Percentiles rank a stretch among this genome's conserved stretches.
phyloP scores from a whole-genome alignment of 2,329 filamentous ascomycete genomes.

The Phoma herbarum region DNA sequence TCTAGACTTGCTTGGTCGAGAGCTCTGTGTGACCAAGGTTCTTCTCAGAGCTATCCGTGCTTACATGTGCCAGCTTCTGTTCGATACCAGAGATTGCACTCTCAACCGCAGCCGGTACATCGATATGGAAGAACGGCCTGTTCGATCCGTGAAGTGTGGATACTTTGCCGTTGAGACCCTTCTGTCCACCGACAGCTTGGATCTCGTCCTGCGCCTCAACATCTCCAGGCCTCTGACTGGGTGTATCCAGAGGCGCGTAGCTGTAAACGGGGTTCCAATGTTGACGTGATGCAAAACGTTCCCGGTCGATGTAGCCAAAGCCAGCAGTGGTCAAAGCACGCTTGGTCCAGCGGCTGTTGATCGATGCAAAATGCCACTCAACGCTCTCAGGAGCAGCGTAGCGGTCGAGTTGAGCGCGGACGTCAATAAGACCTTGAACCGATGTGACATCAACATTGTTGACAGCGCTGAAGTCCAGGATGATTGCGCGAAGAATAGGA shows the following conservation, averaged over 20 bases:
- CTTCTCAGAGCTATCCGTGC: conserved; percentile 27
- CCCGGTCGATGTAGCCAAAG: conserved; percentile 75
- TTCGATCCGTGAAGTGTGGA: conserved; percentile 86
- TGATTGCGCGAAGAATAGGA: conserved; percentile 84
- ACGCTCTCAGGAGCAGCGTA: conserved; percentile 83
- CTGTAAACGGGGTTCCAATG: conserved; percentile 93
- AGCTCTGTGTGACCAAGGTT: conserved; percentile 22
- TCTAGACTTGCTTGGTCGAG: conserved; percentile 27
- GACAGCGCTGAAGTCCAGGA: conserved; percentile 91
- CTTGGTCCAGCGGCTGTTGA: conserved; percentile 95
- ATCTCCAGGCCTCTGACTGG: conserved; percentile 67
- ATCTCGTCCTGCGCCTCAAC: conserved; percentile 39
- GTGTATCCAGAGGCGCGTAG: conserved; percentile 84
- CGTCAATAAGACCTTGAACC: conserved; percentile 89
- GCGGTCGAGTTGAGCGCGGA: conserved; percentile 90
- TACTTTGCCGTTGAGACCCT: conserved; percentile 50
- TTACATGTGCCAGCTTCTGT: conserved; percentile 34
- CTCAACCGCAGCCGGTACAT: conserved; percentile 87
- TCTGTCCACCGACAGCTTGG: conserved; percentile 21
- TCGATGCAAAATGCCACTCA: conserved; percentile 95
- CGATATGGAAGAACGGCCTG: conserved; percentile 91
- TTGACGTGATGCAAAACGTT: conserved; percentile 60
- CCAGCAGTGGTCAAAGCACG: conserved; percentile 85
- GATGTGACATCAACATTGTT: conserved; percentile 95
- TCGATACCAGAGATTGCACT: conserved; percentile 84